phyloP scores from a whole-genome alignment of 208 protist genomes.

The Wallacemonas rigidus region DNA sequence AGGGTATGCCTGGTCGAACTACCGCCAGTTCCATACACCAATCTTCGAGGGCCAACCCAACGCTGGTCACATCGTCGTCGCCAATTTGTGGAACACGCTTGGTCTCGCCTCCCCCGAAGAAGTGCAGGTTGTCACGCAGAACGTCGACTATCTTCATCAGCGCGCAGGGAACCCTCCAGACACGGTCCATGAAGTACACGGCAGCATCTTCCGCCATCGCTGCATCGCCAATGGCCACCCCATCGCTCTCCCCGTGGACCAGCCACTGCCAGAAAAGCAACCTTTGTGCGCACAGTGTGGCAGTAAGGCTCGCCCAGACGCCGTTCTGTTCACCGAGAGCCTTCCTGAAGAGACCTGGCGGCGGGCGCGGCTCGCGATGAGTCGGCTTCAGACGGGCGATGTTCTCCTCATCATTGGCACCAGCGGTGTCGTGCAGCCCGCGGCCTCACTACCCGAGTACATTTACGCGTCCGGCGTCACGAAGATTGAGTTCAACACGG shows the following conservation, averaged over 20 bases:
- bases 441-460: conserved; percentile 20
- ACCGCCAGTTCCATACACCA: conserved; percentile 29
- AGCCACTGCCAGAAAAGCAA: conserved; percentile 22
- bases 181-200: conserved; percentile 43
- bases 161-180: conserved; percentile 22
- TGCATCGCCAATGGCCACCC: conserved; percentile 29
- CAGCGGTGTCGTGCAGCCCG: conserved; percentile 32
- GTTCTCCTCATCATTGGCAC: conserved; percentile 32
- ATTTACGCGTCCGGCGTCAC: conserved; percentile 13
- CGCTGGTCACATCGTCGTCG: conserved; percentile 32
- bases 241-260: conserved; percentile 19
- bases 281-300: conserved; percentile 24
- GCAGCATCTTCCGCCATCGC: conserved; percentile 34
- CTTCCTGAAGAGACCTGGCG: conserved; percentile 21
- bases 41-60: conserved; percentile 40
- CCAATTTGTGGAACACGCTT: conserved; percentile 19
- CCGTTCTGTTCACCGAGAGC: conserved; percentile 31
- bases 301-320: conserved; percentile 30
- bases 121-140: conserved; percentile 51
- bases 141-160: conserved; percentile 61
- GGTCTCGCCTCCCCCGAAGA: not conserved
- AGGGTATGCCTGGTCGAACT: conserved; percentile 25
- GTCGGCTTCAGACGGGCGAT: conserved; percentile 10
- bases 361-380: conserved; percentile 11
- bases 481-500: conserved; percentile 33